phyloP scores from a whole-genome alignment of 805 yeast species.

The Priceomyces fermenticarens region DNA sequence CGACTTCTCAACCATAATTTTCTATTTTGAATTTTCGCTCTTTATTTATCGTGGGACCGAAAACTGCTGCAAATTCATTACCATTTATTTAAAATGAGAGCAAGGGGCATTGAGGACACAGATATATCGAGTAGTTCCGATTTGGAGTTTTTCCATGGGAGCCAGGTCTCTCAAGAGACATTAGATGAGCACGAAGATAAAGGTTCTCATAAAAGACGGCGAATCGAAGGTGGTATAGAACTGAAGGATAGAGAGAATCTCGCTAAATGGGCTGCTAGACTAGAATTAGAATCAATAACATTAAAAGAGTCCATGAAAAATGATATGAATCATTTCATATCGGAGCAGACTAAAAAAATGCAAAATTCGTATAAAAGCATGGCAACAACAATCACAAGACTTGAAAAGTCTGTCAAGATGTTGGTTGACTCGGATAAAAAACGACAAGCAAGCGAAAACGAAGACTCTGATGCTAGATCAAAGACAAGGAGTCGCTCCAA shows the following conservation, averaged over 20 bases:
- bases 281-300: slow-evolving; percentile 27
- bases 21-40: background rate
- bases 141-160: slow-evolving; percentile 5
- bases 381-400: background rate
- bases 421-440: background rate
- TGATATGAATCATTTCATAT: slow-evolving; percentile 5
- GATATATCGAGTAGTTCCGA: slow-evolving; percentile 22
- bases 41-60: background rate
- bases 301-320: slow-evolving; percentile 16
- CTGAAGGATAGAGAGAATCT: background rate
- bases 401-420: background rate
- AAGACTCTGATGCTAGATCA: background rate
- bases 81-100: background rate
- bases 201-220: background rate
- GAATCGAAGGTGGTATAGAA: background rate
- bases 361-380: background rate
- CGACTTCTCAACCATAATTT: no score
- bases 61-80: slow-evolving; percentile 1
- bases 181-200: background rate
- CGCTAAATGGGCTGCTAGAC: slow-evolving; percentile 26
- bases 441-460: background rate
- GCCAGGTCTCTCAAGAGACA: background rate
- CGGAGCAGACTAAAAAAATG: slow-evolving; percentile 1
- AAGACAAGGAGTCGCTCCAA: background rate
- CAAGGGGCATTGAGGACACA: slow-evolving; percentile 11